Evolutionary conservation across 805 yeast genomes (phyloP).

Genomic region (Cephaloascus fragrans): DNA sequence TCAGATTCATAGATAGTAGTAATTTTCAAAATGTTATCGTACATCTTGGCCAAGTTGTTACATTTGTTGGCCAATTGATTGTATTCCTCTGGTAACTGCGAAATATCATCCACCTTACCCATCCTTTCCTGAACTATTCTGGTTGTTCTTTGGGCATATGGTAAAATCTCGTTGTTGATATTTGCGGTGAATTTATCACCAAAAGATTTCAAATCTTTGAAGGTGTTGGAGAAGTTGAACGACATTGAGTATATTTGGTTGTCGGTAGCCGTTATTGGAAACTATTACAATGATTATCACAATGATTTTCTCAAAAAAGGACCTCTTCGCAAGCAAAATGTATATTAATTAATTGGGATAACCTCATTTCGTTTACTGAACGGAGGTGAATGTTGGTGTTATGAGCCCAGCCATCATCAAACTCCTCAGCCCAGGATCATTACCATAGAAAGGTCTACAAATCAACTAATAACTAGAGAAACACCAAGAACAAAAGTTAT

Average conservation of each 20-base stretch:
- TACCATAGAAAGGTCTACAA: too few relatives aligned
- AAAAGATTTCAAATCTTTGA: slow-evolving; percentile 28
- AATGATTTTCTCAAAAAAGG: too few relatives aligned
- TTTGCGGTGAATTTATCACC: slow-evolving; percentile 38
- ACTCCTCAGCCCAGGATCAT: too few relatives aligned
- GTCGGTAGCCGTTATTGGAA: too few relatives aligned
- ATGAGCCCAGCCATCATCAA: too few relatives aligned
- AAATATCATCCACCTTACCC: slow-evolving; percentile 71
- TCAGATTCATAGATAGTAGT: slow-evolving; percentile 57
- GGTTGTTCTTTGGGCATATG: slow-evolving; percentile 73
- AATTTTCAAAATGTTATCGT: slow-evolving; percentile 30
- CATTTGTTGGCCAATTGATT: slow-evolving; percentile 32
- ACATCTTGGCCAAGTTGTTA: slow-evolving; percentile 28
- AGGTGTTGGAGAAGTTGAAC: slow-evolving; percentile 29
- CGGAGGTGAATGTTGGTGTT: too few relatives aligned
- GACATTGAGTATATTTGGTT: slow-evolving; percentile 16
- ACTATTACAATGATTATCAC: too few relatives aligned
- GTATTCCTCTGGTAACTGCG: slow-evolving; percentile 75
- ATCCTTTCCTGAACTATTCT: slow-evolving; percentile 71
- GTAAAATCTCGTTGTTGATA: slow-evolving; percentile 43
- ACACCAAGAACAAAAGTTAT: too few relatives aligned
- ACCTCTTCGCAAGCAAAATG: too few relatives aligned
- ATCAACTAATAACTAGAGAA: too few relatives aligned
- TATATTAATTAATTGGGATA: too few relatives aligned
- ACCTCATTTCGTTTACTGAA: too few relatives aligned